These are phyloP conservation scores for Pichia sorboxylosa DNA, from an alignment of 1,139 yeast species.

Conservation along the genomic window DNA sequence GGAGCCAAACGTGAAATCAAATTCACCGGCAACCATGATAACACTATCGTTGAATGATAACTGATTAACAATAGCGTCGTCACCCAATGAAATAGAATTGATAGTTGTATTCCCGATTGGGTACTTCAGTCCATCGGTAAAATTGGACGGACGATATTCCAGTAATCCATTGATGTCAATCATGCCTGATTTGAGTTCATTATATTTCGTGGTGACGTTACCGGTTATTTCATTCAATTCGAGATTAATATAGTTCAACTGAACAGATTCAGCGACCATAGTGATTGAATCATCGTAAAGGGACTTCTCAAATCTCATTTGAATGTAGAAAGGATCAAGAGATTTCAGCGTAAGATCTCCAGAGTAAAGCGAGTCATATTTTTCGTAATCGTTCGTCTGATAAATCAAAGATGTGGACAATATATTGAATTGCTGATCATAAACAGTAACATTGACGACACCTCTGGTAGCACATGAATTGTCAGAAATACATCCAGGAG, in stretches of 20 bases:
- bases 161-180: conserved; percentile 55
- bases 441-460: conserved; percentile 63
- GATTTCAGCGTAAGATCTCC: conserved; percentile 40
- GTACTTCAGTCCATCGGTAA: conserved; percentile 28
- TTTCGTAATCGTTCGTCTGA: conserved; percentile 70
- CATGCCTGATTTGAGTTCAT: conserved; percentile 2
- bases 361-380: conserved; percentile 65
- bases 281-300: conserved; percentile 10
- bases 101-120: conserved; percentile 55
- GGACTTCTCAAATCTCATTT: conserved; percentile 13
- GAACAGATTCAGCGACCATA: conserved; percentile 67
- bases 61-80: conserved; percentile 31
- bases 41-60: conserved; percentile 24
- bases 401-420: conserved; percentile 38
- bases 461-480: conserved; percentile 62
- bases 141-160: conserved; percentile 68
- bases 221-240: conserved; percentile 40
- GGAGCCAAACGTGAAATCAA: conserved; percentile 30
- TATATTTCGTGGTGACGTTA: conserved; percentile 4
- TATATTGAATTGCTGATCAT: conserved; percentile 32
- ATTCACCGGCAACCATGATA: conserved; percentile 38
- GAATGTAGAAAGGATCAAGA: conserved; percentile 17
- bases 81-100: conserved; percentile 38
- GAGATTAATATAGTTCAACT: conserved; percentile 54
- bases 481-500: conserved; percentile 79